Percentiles rank a stretch among this genome's conserved stretches.
Conservation (phyloP, 768 basidiomycete species). For the Tulasnella calospora region DNA sequence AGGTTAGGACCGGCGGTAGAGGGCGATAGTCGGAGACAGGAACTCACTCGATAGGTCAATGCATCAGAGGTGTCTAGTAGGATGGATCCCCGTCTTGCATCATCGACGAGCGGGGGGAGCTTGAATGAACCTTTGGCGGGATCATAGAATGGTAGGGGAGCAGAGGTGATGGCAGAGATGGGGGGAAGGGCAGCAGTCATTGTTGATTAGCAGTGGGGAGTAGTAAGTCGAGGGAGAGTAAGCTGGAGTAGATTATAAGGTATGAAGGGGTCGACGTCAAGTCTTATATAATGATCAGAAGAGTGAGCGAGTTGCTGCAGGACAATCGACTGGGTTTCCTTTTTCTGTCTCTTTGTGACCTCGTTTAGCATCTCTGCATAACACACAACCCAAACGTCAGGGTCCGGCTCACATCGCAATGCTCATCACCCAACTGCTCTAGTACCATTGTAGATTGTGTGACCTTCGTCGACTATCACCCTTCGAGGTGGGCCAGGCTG, state of each 20-base stretch:
- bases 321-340: not conserved
- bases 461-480: not conserved
- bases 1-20: not conserved
- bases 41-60: not conserved
- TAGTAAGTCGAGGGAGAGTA: not conserved
- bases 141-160: constrained; percentile 20
- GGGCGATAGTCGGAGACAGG: not conserved
- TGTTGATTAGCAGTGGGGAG: not conserved
- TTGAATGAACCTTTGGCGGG: constrained; percentile 17
- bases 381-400: not conserved
- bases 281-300: not conserved
- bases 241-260: not conserved
- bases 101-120: constrained; percentile 13
- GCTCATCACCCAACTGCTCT: not conserved
- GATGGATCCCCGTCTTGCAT: not conserved
- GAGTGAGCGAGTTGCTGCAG: not conserved
- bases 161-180: constrained; percentile 10
- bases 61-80: not conserved
- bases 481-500: not conserved
- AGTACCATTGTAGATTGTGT: not conserved
- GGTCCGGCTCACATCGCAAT: not conserved
- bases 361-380: not conserved
- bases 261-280: not conserved
- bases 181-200: constrained; percentile 17
- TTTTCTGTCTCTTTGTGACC: not conserved